Evolutionary conservation across 2,329 filamentous ascomycete genomes (phyloP), one percentile per base, ranked within the genome.

Genomic region (Aspergillus arachidicola): DNA sequence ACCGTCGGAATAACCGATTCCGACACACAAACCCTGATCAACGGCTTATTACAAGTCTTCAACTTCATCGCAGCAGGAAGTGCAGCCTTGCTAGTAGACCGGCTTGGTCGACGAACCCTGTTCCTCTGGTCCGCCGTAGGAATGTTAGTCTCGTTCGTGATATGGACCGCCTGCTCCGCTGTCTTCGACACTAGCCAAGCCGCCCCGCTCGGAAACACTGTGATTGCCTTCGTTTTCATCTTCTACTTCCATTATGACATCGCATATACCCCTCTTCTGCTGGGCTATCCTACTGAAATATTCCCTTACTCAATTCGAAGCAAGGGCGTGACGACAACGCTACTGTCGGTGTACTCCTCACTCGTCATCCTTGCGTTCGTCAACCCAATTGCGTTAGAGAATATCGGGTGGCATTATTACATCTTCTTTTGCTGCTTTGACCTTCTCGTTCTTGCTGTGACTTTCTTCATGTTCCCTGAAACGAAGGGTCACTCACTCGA

Each of bases 181-280:
- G 43, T 64, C 1, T 73, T 71, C 51, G 66, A 71, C 16, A 59
- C 62, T 2, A 68, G 61, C 4, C 50, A 65, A 11, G 62, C 50
- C 14, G 23, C 59, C 12, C 43, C 61, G 9, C 61, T 66, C 6
- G 67, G 66, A 0, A 50, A 36, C 11, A 63, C 69, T 6, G 85
- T 87, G 68, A 81, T 88, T 34, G 82, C 83, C 26, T 86, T 87
- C 67, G 81, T 88, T 65, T 88, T 86, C 81, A 75, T 86, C 23
- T 88, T 87, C 68, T 83, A 83, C 59, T 79, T 86, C 69, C 86
- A 85, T 68, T 88, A 88, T 74, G 84, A 86, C 65, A 84, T 88
- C 62, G 86, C 83, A 54, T 88, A 86, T 74, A 86, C 84, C 0
- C 85, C 85, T 55, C 79, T 88, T 48, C 78, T 87, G 12, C 80